phyloP scores from a whole-genome alignment of 306 rosid species.

The Citrullus amarus region DNA sequence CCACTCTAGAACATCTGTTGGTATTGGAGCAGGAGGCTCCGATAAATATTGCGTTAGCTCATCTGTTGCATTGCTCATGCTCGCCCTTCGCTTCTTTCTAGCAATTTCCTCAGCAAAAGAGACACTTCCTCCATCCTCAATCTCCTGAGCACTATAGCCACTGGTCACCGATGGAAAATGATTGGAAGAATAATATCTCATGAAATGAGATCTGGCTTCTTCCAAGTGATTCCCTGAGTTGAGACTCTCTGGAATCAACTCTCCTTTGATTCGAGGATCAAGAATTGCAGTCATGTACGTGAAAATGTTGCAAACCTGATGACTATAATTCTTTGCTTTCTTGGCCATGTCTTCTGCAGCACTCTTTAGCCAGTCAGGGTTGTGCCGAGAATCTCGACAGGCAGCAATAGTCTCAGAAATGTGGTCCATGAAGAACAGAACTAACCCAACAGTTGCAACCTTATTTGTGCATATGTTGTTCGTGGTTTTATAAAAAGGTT shows the following conservation, averaged over 20 bases:
- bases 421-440: slow-evolving; percentile 97
- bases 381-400: slow-evolving; percentile 72
- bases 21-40: slow-evolving; percentile 78
- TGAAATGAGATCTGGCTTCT: slow-evolving; percentile 78
- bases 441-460: slow-evolving; percentile 75
- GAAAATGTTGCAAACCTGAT: slow-evolving; percentile 74
- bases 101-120: slow-evolving; percentile 98
- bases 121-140: slow-evolving; percentile 65
- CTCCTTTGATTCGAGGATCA: slow-evolving; percentile 90
- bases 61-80: slow-evolving; percentile 60
- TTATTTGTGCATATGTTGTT: slow-evolving; percentile 80
- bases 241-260: slow-evolving; percentile 80
- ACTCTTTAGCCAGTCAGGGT: slow-evolving; percentile 76
- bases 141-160: slow-evolving; percentile 54
- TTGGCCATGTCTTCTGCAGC: slow-evolving; percentile 90
- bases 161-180: slow-evolving; percentile 59
- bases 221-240: slow-evolving; percentile 55
- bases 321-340: slow-evolving; percentile 53
- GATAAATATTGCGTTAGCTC: slow-evolving; percentile 90
- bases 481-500: slow-evolving; percentile 90
- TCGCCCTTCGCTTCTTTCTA: slow-evolving; percentile 74
- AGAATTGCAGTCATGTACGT: slow-evolving; percentile 86
- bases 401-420: slow-evolving; percentile 64
- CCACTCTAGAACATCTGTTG: slow-evolving; percentile 91
- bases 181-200: slow-evolving; percentile 52